phyloP scores from a whole-genome alignment of 768 basidiomycete species.

The Xerocomus potaroensis region DNA sequence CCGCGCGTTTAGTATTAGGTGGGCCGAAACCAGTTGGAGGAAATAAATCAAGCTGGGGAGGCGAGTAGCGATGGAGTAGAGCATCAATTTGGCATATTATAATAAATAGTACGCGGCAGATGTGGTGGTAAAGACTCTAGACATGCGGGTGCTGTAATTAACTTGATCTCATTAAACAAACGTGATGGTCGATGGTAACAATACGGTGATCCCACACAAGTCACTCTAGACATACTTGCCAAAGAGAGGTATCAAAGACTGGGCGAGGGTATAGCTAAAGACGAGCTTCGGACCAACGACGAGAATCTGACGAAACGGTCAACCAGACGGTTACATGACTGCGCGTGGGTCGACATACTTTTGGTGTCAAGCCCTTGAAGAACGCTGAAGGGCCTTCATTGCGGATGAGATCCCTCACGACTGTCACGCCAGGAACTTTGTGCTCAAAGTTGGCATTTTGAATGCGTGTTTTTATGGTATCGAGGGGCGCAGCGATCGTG shows the following conservation, averaged over 20 bases:
- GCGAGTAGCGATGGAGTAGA: not conserved
- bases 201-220: not conserved
- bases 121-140: slow-evolving; percentile 17
- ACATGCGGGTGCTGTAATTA: not conserved
- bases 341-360: slow-evolving; percentile 46
- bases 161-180: no score
- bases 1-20: not conserved
- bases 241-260: slow-evolving; percentile 91
- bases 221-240: slow-evolving; percentile 67
- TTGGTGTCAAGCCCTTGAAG: slow-evolving; percentile 97
- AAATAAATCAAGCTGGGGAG: no score
- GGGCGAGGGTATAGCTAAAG: slow-evolving; percentile 96
- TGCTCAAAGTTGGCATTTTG: slow-evolving; percentile 97
- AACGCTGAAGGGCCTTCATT: slow-evolving; percentile 82
- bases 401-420: slow-evolving; percentile 80
- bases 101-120: slow-evolving; percentile 7
- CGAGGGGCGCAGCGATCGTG: slow-evolving; percentile 92
- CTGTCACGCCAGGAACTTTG: slow-evolving; percentile 73
- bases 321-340: not conserved
- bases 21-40: not conserved
- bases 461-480: slow-evolving; percentile 95
- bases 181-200: not conserved
- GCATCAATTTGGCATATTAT: slow-evolving; percentile 3
- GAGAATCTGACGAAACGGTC: slow-evolving; percentile 56
- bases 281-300: slow-evolving; percentile 98